Base-by-base conservation (phyloP, 495 filamentous ascomycete genomes). In the Xylaria telfairii region DNA sequence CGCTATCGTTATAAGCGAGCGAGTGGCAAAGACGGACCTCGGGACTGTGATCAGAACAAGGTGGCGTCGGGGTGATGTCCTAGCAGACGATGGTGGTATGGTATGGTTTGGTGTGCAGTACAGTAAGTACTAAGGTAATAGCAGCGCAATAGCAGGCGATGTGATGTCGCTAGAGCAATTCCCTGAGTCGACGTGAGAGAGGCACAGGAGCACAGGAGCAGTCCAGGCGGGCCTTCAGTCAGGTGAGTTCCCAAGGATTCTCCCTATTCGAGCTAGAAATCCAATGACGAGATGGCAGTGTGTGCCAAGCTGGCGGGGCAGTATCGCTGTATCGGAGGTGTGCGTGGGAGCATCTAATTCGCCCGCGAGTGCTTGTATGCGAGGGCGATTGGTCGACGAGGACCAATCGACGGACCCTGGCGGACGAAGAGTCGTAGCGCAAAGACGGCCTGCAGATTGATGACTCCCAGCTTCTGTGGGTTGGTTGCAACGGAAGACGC, bases 301-400 rank as follows among this genome's bases (percentile, higher is more conserved):
- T 71, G 67, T 67, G 71, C 68, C 68, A 71, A 75, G 69, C 54
- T 73, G 39, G 75, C 74, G 76, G 76, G 73, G 70, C 71, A 42
- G 73, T 75, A 75, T 78, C 76, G 74, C 76, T 71, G 69, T 76
- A 68, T 70, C 39, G 63, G 71, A 69, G 60, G 49, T 68, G 73
- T 71, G 75, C 71, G 76, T 77, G 73, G 71, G 76, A 67, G 46
- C 56, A 46, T 71, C 44, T 77, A 66, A 74, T 71, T 78, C 75
- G 76, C 63, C 37, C 28, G 65, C 57, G 56, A 19, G 60, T 64
- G 59, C 66, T 69, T 68, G 21, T 73, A 73, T 78, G 67, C 59
- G 67, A 72, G 70, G 42, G n/a, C 46, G 56, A 74, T 74, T 71
- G 63, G 67, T 67, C 57, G 57, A 67, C 24, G 32, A 44, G 15